Evolutionary conservation across 306 rosid species (phyloP).

Genomic region (Cajanus cajan): DNA sequence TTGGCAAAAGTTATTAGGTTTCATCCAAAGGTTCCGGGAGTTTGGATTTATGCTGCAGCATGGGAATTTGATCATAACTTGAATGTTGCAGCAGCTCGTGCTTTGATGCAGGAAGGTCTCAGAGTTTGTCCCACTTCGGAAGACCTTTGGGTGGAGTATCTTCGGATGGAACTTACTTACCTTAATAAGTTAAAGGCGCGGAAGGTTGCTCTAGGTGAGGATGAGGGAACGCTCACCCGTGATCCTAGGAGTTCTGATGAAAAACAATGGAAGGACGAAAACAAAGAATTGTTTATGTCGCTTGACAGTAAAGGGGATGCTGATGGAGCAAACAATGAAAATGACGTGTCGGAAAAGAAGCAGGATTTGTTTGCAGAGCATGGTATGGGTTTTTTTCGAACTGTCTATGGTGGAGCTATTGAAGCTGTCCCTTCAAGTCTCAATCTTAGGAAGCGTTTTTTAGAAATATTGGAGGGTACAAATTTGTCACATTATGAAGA

Average conservation of each 20-base stretch:
- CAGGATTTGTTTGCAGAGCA: constrained; percentile 52
- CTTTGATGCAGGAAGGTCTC: constrained; percentile 86
- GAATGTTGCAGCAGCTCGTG: constrained; percentile 81
- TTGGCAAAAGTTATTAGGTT: constrained; percentile 73
- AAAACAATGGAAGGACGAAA: constrained; percentile 78
- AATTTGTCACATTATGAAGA: constrained; percentile 67
- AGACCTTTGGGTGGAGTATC: constrained; percentile 94
- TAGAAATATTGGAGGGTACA: constrained; percentile 79
- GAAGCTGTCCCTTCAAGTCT: constrained; percentile 80
- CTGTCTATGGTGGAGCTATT: constrained; percentile 64
- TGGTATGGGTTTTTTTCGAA: constrained; percentile 53
- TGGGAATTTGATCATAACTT: constrained; percentile 92
- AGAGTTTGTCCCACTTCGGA: constrained; percentile 76
- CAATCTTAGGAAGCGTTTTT: constrained; percentile 61
- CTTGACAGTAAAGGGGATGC: constrained; percentile 38
- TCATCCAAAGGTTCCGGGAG: constrained; percentile 85
- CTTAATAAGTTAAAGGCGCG: constrained; percentile 81
- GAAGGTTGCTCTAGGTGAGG: constrained; percentile 93
- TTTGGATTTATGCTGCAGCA: constrained; percentile 97
- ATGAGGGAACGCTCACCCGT: constrained; percentile 59
- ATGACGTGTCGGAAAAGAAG: constrained; percentile 42
- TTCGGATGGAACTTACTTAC: constrained; percentile 91
- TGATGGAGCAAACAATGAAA: constrained; percentile 35
- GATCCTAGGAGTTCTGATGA: constrained; percentile 47
- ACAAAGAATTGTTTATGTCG: constrained; percentile 73